Percentiles rank a stretch among this genome's conserved stretches.
phyloP scores from a whole-genome alignment of 495 filamentous ascomycete genomes.

The Podospora sp. region DNA sequence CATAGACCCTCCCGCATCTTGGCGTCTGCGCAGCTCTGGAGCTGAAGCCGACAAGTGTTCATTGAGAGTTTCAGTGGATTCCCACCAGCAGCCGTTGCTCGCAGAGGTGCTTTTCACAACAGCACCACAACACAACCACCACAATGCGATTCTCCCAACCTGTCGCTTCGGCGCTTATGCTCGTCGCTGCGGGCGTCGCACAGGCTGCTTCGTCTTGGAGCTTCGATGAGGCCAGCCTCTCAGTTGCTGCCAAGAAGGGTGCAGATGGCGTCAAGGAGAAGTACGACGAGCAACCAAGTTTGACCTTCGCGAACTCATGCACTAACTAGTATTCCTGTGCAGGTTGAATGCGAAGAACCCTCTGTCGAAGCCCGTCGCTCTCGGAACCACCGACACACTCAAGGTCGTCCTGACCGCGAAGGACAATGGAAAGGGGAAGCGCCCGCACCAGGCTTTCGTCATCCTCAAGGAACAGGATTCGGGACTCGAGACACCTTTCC shows the following conservation, averaged over 20 bases:
- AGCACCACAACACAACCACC: slow-evolving; percentile 21
- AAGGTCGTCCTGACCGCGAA: slow-evolving; percentile 80
- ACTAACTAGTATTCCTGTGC: slow-evolving; percentile 10
- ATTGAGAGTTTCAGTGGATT: slow-evolving; percentile 31
- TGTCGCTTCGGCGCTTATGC: slow-evolving; percentile 50
- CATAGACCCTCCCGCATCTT: neutral
- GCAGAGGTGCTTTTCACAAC: slow-evolving; percentile 21
- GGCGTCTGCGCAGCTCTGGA: slow-evolving; percentile 11
- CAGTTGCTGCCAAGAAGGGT: slow-evolving; percentile 69
- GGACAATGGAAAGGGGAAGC: slow-evolving; percentile 74
- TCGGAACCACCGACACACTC: slow-evolving; percentile 71
- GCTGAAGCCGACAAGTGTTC: slow-evolving; percentile 27
- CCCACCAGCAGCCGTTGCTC: slow-evolving; percentile 24
- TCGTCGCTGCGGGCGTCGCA: slow-evolving; percentile 48
- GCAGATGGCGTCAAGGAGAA: slow-evolving; percentile 70
- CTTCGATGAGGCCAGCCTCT: slow-evolving; percentile 82
- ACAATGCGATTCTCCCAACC: slow-evolving; percentile 56
- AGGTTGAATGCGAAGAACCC: slow-evolving; percentile 68
- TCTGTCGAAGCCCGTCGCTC: slow-evolving; percentile 63
- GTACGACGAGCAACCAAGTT: slow-evolving; percentile 48
- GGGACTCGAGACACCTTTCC: slow-evolving; percentile 86
- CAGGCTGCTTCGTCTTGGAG: slow-evolving; percentile 77
- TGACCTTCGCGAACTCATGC: neutral
- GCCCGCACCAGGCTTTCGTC: slow-evolving; percentile 92
- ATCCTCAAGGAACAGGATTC: slow-evolving; percentile 72